Percentiles rank a stretch among this genome's conserved stretches.
These are phyloP conservation scores for Neopestalotiopsis sp. DNA, from an alignment of 2,329 filamentous ascomycete species.

Conservation along the genomic window DNA sequence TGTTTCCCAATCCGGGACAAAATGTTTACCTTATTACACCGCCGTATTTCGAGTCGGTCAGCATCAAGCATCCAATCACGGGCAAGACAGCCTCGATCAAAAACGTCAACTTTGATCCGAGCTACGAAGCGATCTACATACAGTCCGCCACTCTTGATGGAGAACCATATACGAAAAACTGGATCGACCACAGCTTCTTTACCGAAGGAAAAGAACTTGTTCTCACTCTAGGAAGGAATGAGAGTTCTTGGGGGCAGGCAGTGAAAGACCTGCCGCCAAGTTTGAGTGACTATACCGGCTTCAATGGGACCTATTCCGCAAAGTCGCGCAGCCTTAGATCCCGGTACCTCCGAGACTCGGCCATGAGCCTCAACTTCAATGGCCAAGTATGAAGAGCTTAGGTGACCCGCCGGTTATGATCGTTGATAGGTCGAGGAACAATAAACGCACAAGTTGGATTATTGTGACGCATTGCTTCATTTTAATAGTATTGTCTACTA, in stretches of 20 bases:
- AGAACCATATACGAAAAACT: constrained; percentile 64
- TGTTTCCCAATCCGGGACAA: constrained; percentile 59
- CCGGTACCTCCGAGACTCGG: not conserved
- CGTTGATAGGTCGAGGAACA: too few species aligned
- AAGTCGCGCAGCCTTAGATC: not conserved
- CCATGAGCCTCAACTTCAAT: not conserved
- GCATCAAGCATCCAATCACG: constrained; percentile 61
- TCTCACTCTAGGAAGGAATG: constrained; percentile 61
- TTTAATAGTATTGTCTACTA: too few species aligned
- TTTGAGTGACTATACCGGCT: constrained; percentile 40
- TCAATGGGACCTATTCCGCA: not conserved
- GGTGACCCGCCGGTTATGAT: not conserved
- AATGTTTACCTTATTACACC: constrained; percentile 74
- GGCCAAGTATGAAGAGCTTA: not conserved
- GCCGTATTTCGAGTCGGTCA: constrained; percentile 68
- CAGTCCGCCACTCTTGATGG: constrained; percentile 70
- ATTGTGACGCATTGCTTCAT: too few species aligned
- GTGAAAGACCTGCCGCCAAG: constrained; percentile 68
- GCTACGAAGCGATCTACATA: constrained; percentile 64
- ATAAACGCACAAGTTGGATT: too few species aligned
- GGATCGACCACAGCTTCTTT: constrained; percentile 73
- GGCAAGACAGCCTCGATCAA: constrained; percentile 64
- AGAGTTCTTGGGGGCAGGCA: constrained; percentile 69
- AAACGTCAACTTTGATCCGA: constrained; percentile 66
- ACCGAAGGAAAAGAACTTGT: constrained; percentile 67